Evolutionary conservation across 176 grass and related monocot genomes (phyloP), one percentile per base, ranked within the genome.

Genomic region (Oryza meridionalis): DNA sequence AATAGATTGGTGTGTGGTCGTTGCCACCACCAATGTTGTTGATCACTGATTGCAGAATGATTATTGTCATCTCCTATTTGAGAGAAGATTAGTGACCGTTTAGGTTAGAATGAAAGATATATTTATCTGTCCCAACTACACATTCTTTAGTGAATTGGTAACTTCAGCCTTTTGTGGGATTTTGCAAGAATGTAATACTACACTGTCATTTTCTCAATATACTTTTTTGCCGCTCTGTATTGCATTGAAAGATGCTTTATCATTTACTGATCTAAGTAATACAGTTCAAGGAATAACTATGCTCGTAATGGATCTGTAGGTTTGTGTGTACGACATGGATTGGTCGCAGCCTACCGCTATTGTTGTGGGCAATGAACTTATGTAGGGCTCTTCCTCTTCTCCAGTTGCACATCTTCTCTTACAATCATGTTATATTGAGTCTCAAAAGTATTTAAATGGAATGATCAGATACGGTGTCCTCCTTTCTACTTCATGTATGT

Each of bases 321-420:
- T 92, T 80, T 98, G 85, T 78, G 85, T 93, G 4, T 98, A 98
- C 87, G 96, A 95, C 51, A 91, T 98, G 87, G 96, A 98, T 98
- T 95, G 96, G 96, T 95, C 96, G 64, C 85, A 87, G 67, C 96
- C 93, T n/a, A 95, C 89, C 3, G 93, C 96, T 62, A 92, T 98
- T 83, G 93, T 98, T 90, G 96, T 98, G 70, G 96, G 96, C 80
- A 98, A 98, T 84, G 96, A 98, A 70, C 61, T 81, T 80, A 95
- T 77, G 96, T 98, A 84, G 72, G 38, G 22, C 8, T 78, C 31
- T 84, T 26, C 38, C 45, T 87, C 35, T 26, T 88, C 33, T 45
- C 12, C 69, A 75, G 33, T 69, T 73, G 86, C 59, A 24, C 55
- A 44, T 31, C 6, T 79, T 84, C 77, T 69, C 8, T 67, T 67